These are phyloP conservation scores for Colletotrichum liriopes DNA, from an alignment of 2,329 filamentous ascomycete genomes.

Conservation along the genomic window DNA sequence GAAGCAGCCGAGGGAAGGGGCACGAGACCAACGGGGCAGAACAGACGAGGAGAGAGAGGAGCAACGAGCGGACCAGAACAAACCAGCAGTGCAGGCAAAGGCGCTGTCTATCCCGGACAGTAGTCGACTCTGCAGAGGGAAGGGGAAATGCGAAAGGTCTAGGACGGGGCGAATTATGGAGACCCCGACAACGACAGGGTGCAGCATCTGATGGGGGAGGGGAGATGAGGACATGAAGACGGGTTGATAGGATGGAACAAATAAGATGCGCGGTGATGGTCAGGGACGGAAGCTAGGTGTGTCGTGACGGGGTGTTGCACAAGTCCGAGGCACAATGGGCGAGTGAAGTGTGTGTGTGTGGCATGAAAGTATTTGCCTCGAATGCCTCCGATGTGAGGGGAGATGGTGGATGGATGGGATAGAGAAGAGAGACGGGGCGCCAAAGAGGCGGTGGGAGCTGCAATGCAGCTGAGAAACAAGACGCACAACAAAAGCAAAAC, in stretches of 20 bases:
- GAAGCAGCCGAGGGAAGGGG: slow-evolving; percentile 20
- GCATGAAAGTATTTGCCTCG: not conserved
- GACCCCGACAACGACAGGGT: slow-evolving; percentile 23
- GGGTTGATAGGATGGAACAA: slow-evolving; percentile 38
- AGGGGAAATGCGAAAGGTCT: slow-evolving; percentile 3
- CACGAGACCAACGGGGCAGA: slow-evolving; percentile 24
- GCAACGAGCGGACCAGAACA: not conserved
- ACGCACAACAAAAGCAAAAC: slow-evolving; percentile 17
- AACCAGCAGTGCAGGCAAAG: not conserved
- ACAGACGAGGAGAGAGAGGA: not conserved
- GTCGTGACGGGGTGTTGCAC: slow-evolving; percentile 2
- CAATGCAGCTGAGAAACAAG: slow-evolving; percentile 38
- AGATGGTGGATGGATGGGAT: not conserved
- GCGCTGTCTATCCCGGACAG: not conserved
- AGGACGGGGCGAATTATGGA: slow-evolving; percentile 2
- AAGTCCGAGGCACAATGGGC: slow-evolving; percentile 12
- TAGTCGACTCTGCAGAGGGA: not conserved
- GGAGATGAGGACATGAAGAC: slow-evolving; percentile 2
- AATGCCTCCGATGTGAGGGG: not conserved
- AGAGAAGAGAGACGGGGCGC: not conserved
- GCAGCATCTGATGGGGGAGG: slow-evolving; percentile 9
- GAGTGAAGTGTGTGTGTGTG: not conserved
- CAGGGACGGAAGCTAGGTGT: not conserved
- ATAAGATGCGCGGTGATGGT: slow-evolving; percentile 31
- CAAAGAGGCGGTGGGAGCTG: slow-evolving; percentile 31